phyloP scores from a whole-genome alignment of 148 eudicot genomes.

The Rheum nobile region DNA sequence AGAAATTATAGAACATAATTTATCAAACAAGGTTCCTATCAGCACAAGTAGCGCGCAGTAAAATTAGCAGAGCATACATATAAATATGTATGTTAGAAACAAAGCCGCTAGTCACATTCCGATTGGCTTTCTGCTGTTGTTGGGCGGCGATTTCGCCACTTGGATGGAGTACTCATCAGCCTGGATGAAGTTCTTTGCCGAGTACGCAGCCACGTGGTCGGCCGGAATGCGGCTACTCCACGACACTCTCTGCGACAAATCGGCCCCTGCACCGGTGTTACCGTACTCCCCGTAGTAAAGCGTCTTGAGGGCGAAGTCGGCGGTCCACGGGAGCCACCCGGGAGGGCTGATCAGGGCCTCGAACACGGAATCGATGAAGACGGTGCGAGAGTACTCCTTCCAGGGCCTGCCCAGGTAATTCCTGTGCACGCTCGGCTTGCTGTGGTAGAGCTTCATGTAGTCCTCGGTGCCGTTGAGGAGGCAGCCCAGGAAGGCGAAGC shows the following conservation, averaged over 20 bases:
- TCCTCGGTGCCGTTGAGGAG: constrained; percentile 57
- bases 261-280: neutral
- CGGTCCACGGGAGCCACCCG: constrained; percentile 11
- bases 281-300: constrained; percentile 8
- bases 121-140: too few species aligned
- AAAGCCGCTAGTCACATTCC: too few species aligned
- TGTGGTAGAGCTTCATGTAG: constrained; percentile 45
- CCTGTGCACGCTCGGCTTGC: constrained; percentile 53
- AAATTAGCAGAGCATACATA: too few species aligned
- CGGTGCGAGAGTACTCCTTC: constrained; percentile 8
- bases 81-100: too few species aligned
- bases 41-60: too few species aligned
- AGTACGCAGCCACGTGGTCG: neutral
- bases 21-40: too few species aligned
- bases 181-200: constrained; percentile 3
- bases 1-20: too few species aligned
- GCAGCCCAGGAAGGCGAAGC: constrained; percentile 57
- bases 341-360: neutral
- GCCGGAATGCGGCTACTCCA: constrained; percentile 8
- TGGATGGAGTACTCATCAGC: constrained; percentile 1
- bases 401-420: constrained; percentile 23
- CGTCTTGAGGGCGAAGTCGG: neutral
- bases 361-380: neutral
- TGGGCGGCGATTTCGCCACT: too few species aligned
- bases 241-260: neutral